Conservation (phyloP, 75 land plant genomes). For the Picea glauca region DNA sequence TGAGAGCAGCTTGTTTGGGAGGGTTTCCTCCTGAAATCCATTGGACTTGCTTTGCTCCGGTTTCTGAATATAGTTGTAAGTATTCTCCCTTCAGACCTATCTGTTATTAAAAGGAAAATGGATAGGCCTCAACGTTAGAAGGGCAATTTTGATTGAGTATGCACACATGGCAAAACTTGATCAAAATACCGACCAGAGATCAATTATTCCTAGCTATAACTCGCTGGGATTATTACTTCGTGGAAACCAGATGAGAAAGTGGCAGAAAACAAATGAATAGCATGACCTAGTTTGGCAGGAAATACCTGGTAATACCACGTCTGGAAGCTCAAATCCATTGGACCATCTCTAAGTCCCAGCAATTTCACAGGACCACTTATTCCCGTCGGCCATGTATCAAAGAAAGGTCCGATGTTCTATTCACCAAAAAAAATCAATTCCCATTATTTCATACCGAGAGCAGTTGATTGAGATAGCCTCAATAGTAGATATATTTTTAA, state of each 20-base stretch:
- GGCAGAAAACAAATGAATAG: not conserved
- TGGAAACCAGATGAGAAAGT: too few species aligned
- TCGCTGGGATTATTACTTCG: too few species aligned
- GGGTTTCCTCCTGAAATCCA: slow-evolving; percentile 6
- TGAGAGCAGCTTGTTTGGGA: slow-evolving; percentile 3
- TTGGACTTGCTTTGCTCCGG: not conserved
- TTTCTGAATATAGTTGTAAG: not conserved
- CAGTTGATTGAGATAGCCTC: too few species aligned
- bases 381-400: slow-evolving; percentile 6
- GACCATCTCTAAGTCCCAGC: not conserved
- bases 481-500: not conserved
- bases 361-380: slow-evolving; percentile 6
- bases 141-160: not conserved
- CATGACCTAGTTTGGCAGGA: not conserved
- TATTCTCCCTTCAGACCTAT: slow-evolving; percentile 8
- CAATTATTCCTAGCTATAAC: too few species aligned
- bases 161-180: too few species aligned
- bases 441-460: too few species aligned
- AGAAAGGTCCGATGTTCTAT: slow-evolving; percentile 6
- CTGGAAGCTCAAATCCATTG: not conserved
- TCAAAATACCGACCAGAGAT: too few species aligned
- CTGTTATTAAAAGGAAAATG: not conserved
- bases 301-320: slow-evolving; percentile 6
- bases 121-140: not conserved
- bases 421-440: not conserved